These are phyloP conservation scores for Paramecium primaurelia DNA, from an alignment of 73 alveolate species.

Conservation along the genomic window DNA sequence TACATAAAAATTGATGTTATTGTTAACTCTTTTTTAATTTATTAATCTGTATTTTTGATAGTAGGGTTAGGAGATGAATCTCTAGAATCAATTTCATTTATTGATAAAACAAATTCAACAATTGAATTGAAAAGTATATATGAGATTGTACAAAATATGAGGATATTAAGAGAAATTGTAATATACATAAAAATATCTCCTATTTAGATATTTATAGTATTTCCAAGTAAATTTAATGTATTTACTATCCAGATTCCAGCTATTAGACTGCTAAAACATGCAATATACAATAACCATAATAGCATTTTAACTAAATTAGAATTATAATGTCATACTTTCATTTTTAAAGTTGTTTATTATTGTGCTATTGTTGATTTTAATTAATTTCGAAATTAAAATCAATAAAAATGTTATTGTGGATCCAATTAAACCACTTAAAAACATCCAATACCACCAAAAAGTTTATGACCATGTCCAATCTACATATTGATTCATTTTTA, in stretches of 20 bases:
- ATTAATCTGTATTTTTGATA: neutral
- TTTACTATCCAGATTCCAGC: slow-evolving; percentile 17
- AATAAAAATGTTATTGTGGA: neutral
- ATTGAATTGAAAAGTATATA: neutral
- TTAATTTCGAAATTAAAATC: neutral
- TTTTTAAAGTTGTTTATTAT: neutral
- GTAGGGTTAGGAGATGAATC: neutral
- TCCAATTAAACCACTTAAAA: slow-evolving; percentile 8
- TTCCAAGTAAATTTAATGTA: slow-evolving; percentile 6
- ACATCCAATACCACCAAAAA: slow-evolving; percentile 54
- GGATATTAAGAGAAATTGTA: neutral
- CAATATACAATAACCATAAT: neutral
- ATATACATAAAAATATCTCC: neutral
- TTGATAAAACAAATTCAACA: neutral
- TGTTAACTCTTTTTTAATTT: neutral
- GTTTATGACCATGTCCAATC: slow-evolving; percentile 47
- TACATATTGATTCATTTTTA: neutral
- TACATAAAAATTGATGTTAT: neutral
- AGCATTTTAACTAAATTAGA: neutral
- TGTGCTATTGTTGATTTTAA: neutral
- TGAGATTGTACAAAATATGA: neutral
- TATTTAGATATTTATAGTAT: neutral
- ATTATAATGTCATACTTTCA: neutral
- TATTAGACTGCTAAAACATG: neutral
- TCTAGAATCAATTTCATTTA: neutral